Evolutionary conservation across 2,329 filamentous ascomycete species (phyloP).

Genomic region (Shiraia bambusicola): DNA sequence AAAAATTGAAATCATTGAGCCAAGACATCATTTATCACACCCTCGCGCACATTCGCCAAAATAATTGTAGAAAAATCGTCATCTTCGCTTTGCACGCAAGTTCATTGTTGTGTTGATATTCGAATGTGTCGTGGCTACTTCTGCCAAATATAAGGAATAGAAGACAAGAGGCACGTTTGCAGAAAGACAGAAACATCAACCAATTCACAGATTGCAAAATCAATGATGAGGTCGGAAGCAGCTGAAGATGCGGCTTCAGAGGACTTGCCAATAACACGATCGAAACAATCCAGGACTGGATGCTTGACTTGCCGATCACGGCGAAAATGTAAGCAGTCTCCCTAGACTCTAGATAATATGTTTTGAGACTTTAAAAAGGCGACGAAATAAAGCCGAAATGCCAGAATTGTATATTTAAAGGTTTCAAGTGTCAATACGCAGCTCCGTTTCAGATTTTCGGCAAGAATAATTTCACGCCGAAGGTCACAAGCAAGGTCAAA

Average conservation of each 20-base stretch:
- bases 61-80: too few relatives aligned
- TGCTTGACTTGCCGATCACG: slow-evolving; percentile 54
- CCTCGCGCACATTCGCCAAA: too few relatives aligned
- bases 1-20: too few relatives aligned
- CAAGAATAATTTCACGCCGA: slow-evolving; percentile 52
- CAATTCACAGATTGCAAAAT: neutral
- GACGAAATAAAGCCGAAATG: slow-evolving; percentile 56
- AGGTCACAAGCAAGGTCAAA: slow-evolving; percentile 16
- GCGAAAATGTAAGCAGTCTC: slow-evolving; percentile 48
- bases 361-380: slow-evolving; percentile 37
- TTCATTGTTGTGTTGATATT: slow-evolving; percentile 9
- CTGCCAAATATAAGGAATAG: slow-evolving; percentile 18
- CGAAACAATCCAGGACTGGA: slow-evolving; percentile 43
- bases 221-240: slow-evolving; percentile 13
- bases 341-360: too few relatives aligned
- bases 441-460: slow-evolving; percentile 51
- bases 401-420: slow-evolving; percentile 50
- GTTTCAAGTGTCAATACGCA: slow-evolving; percentile 54
- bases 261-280: slow-evolving; percentile 6
- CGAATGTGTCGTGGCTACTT: slow-evolving; percentile 20
- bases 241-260: slow-evolving; percentile 5
- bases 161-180: slow-evolving; percentile 3
- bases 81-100: too few relatives aligned
- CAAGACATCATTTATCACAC: too few relatives aligned
- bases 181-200: neutral